A percentile compares a stretch with the other conserved stretches of the same genome.
These are phyloP conservation scores for Arthromyces matolae DNA, from an alignment of 768 basidiomycete species.

Conservation along the genomic window DNA sequence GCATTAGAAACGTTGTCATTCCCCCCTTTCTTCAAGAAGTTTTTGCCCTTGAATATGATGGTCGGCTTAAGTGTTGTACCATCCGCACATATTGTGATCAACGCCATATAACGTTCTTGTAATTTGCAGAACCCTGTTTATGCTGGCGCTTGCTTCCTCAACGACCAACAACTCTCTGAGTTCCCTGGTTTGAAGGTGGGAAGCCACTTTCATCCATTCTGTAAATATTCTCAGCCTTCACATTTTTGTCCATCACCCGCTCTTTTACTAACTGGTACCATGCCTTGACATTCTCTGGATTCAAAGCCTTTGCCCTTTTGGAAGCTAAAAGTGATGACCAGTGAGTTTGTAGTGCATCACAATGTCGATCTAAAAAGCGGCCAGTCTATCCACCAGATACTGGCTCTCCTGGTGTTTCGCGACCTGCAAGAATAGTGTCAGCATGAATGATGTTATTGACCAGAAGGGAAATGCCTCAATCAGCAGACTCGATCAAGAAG, in stretches of 20 bases:
- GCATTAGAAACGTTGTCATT: conserved; percentile 33
- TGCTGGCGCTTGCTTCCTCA: conserved; percentile 1
- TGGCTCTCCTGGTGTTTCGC: background rate
- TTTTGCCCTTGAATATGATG: conserved; percentile 37
- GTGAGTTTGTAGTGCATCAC: background rate
- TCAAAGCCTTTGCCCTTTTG: background rate
- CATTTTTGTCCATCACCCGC: background rate
- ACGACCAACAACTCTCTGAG: background rate
- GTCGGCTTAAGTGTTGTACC: conserved; percentile 27
- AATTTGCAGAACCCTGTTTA: conserved; percentile 21
- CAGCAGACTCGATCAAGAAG: conserved; percentile 17
- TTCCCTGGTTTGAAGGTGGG: conserved; percentile 9
- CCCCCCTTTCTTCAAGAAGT: conserved; percentile 27
- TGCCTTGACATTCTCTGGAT: background rate
- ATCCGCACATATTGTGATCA: conserved; percentile 37
- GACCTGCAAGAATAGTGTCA: background rate
- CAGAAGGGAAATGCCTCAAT: conserved; percentile 12
- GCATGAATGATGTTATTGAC: conserved; percentile 7
- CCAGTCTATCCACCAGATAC: background rate
- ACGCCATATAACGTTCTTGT: conserved; percentile 36
- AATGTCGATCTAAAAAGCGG: background rate
- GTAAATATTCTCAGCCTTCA: conserved; percentile 22
- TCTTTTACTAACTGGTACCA: background rate
- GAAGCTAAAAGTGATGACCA: background rate
- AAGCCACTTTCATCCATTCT: conserved; percentile 38